Percentiles rank a stretch among this genome's conserved stretches.
These are phyloP conservation scores for Rutidosis leptorrhynchoides DNA, from an alignment of 129 eudicot species.

Conservation along the genomic window DNA sequence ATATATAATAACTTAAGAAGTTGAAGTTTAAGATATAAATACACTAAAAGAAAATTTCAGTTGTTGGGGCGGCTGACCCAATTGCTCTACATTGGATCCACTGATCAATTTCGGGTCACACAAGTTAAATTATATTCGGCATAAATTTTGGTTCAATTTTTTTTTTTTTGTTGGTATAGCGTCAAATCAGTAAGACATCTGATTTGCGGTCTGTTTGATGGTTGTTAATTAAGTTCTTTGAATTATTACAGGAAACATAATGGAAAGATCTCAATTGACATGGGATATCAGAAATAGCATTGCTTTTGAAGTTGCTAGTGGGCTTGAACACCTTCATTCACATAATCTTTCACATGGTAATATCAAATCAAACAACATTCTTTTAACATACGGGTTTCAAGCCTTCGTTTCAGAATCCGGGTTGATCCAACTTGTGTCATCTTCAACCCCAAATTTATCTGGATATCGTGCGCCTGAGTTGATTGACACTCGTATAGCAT, in stretches of 20 bases:
- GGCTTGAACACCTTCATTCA: slow-evolving; percentile 49
- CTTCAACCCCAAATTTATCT: slow-evolving; percentile 26
- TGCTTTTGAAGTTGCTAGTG: slow-evolving; percentile 45
- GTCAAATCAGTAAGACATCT: no score
- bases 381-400: slow-evolving; percentile 29
- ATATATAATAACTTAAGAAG: no score
- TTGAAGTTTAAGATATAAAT: no score
- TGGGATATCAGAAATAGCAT: slow-evolving; percentile 48
- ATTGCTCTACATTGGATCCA: no score
- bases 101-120: no score
- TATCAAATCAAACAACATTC: slow-evolving; percentile 51
- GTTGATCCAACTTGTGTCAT: slow-evolving; percentile 42
- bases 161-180: no score
- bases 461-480: slow-evolving; percentile 61
- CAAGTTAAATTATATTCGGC: no score
- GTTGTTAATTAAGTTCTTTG: neutral
- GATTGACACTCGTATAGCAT: slow-evolving; percentile 33
- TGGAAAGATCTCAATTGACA: slow-evolving; percentile 31
- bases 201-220: slow-evolving; percentile 4
- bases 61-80: no score
- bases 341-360: slow-evolving; percentile 44
- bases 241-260: slow-evolving; percentile 30
- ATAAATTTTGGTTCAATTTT: no score
- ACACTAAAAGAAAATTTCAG: no score
- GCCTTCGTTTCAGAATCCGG: slow-evolving; percentile 44